phyloP scores from a whole-genome alignment of 2,329 filamentous ascomycete genomes.

The Didymella arachidicola region DNA sequence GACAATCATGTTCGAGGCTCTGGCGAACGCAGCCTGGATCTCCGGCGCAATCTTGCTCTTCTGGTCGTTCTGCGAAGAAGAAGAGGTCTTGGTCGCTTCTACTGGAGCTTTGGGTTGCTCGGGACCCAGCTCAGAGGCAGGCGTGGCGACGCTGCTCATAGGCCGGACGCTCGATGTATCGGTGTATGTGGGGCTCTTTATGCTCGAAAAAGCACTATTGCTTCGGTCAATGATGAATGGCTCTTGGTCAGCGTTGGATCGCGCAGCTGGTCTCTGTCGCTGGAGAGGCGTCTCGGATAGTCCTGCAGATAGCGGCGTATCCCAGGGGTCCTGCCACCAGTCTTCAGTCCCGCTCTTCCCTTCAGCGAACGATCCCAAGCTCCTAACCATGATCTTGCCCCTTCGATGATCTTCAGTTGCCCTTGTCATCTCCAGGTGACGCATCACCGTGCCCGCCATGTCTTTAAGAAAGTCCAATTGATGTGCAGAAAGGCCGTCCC shows the following conservation, averaged over 20 bases:
- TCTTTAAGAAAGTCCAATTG: conserved; percentile 65
- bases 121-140: conserved; percentile 33
- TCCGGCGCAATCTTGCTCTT: conserved; percentile 42
- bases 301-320: conserved; percentile 24
- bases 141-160: conserved; percentile 30
- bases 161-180: conserved; percentile 31
- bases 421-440: conserved; percentile 66
- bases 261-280: conserved; percentile 30
- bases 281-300: conserved; percentile 27
- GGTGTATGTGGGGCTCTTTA: conserved; percentile 27
- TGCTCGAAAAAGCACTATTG: conserved; percentile 34
- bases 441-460: conserved; percentile 63
- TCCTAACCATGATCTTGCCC: conserved; percentile 62
- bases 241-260: conserved; percentile 26
- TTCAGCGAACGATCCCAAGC: conserved; percentile 49
- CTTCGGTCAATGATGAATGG: conserved; percentile 27
- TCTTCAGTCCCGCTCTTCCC: conserved; percentile 47
- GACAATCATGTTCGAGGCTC: conserved; percentile 51
- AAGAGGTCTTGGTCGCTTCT: conserved; percentile 32
- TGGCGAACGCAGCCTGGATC: conserved; percentile 43
- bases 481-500: conserved; percentile 58
- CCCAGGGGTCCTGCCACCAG: conserved; percentile 46
- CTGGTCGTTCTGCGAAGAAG: conserved; percentile 30
- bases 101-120: conserved; percentile 27
- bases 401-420: conserved; percentile 61